These are phyloP conservation scores for Globisporangium sylvaticum DNA, from an alignment of 352 stramenopile genomes.

Conservation along the genomic window DNA sequence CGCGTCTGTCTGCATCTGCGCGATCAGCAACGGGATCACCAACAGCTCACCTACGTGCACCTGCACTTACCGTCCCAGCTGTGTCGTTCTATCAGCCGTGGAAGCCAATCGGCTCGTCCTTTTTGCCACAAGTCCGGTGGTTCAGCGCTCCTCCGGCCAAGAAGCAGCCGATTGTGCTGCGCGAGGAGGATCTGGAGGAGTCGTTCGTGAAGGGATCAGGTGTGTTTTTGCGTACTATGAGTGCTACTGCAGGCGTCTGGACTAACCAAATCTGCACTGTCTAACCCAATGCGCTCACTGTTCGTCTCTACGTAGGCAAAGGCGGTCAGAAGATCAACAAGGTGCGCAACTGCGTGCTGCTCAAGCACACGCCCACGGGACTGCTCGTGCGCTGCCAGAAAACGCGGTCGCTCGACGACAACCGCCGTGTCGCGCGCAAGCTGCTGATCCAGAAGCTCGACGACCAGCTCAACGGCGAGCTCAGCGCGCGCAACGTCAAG, in stretches of 20 bases:
- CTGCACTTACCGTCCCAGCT: neutral
- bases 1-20: neutral
- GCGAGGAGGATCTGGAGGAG: constrained; percentile 69
- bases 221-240: constrained; percentile 15
- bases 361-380: constrained; percentile 80
- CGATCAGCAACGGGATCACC: neutral
- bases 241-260: too few relatives aligned
- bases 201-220: constrained; percentile 85
- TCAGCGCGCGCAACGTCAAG: constrained; percentile 59
- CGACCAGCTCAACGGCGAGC: constrained; percentile 58
- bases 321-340: constrained; percentile 92
- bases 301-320: constrained; percentile 36
- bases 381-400: constrained; percentile 77
- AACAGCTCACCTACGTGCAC: neutral
- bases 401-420: constrained; percentile 76
- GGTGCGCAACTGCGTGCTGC: constrained; percentile 84
- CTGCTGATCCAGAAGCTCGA: constrained; percentile 73
- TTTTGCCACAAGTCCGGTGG: neutral
- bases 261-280: neutral
- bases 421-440: constrained; percentile 67
- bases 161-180: constrained; percentile 31
- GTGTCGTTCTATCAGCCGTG: neutral
- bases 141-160: neutral
- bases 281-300: neutral
- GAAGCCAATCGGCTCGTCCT: neutral